phyloP scores from a whole-genome alignment of 2,329 filamentous ascomycete genomes.

The Incumbomyces delicatus region DNA sequence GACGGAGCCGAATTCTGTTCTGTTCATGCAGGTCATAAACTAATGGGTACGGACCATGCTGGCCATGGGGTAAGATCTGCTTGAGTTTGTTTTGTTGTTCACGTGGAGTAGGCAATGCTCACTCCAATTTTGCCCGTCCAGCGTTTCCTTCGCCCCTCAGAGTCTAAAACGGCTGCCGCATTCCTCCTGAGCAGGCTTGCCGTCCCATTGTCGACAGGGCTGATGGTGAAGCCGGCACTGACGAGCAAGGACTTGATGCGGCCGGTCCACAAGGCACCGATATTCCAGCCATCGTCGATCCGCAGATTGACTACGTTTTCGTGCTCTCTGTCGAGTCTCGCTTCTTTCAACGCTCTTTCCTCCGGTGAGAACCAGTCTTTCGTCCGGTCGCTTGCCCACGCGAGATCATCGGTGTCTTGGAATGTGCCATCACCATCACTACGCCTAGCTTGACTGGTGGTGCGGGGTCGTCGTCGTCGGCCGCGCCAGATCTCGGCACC shows the following conservation, averaged over 20 bases:
- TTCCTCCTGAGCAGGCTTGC: not conserved
- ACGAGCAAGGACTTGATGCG: slow-evolving; percentile 86
- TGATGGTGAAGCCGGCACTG: slow-evolving; percentile 77
- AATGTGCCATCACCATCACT: slow-evolving; percentile 28
- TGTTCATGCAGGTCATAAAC: too few relatives aligned
- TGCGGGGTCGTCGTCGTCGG: slow-evolving; percentile 7
- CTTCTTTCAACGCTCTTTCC: slow-evolving; percentile 29
- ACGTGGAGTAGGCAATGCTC: slow-evolving; percentile 20
- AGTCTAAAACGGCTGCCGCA: not conserved
- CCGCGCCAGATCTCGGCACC: slow-evolving; percentile 89
- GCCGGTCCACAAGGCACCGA: slow-evolving; percentile 87
- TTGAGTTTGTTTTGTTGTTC: too few relatives aligned
- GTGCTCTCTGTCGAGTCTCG: slow-evolving; percentile 57
- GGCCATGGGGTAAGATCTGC: too few relatives aligned
- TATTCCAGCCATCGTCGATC: slow-evolving; percentile 76
- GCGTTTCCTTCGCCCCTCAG: slow-evolving; percentile 10
- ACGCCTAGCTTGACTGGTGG: slow-evolving; percentile 8
- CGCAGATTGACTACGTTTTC: slow-evolving; percentile 83
- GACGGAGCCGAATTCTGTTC: too few relatives aligned
- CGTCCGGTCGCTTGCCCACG: slow-evolving; percentile 36
- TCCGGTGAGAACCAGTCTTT: slow-evolving; percentile 21
- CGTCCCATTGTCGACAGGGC: slow-evolving; percentile 33
- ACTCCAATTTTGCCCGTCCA: slow-evolving; percentile 20
- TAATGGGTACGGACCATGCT: too few relatives aligned
- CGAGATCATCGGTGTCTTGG: slow-evolving; percentile 34